A percentile compares a stretch with the other conserved stretches of the same genome.
Evolutionary conservation across 2,329 filamentous ascomycete genomes (phyloP).

Genomic region (Fusarium heterosporum): DNA sequence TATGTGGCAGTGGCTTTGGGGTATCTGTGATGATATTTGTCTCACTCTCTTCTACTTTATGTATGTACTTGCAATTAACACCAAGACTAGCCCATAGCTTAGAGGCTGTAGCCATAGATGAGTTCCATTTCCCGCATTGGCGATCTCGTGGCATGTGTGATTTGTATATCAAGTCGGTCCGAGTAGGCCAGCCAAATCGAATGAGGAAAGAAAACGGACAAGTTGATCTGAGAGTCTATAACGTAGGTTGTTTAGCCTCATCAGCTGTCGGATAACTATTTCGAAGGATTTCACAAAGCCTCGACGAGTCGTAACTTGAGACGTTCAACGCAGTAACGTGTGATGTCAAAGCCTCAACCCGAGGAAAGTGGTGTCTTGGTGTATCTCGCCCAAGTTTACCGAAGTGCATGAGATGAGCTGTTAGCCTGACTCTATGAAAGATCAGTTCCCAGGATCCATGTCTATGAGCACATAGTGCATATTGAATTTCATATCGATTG

Average conservation of each 20-base stretch:
- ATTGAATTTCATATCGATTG: not conserved
- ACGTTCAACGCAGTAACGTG: conserved; percentile 12
- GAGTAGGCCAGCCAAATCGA: not conserved
- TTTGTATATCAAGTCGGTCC: not conserved
- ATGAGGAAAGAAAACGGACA: not conserved
- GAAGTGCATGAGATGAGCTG: conserved; percentile 7
- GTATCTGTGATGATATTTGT: conserved; percentile 4
- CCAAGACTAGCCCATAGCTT: not conserved
- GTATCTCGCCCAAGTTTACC: conserved; percentile 16
- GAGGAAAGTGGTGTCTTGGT: not conserved
- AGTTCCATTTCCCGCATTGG: not conserved
- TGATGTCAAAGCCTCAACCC: not conserved
- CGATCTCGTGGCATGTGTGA: not conserved
- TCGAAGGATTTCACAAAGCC: not conserved
- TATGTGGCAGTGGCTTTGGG: not conserved
- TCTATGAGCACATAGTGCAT: conserved; percentile 26
- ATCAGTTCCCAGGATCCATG: conserved; percentile 7
- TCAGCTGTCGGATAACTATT: too few species aligned
- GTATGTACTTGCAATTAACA: conserved; percentile 9
- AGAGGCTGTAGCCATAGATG: not conserved
- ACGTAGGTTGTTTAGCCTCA: not conserved
- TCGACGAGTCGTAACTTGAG: not conserved
- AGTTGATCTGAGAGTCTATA: not conserved
- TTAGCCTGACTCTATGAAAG: conserved; percentile 24
- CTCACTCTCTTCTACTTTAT: not conserved